Base-by-base conservation (phyloP, 179 eudicot species). In the Silene coronaria region DNA sequence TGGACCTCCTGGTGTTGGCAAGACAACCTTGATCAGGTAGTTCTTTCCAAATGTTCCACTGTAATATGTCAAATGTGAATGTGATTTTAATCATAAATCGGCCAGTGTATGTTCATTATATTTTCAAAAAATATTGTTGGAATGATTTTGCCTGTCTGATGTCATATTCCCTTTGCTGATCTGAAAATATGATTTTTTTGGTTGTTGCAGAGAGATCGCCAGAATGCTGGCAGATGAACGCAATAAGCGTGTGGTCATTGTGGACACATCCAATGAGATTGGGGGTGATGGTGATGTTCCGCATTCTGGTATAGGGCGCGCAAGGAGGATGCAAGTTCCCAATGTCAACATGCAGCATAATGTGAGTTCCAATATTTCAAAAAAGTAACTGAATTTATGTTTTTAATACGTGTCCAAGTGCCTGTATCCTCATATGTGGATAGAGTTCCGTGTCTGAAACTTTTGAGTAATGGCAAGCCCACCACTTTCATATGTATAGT, bases 221-320 rank as follows among this genome's bases (percentile, higher is more conserved):
- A 89, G 99, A 83, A 92, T 86, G 87, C 74, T 95, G 82, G 99
- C 99, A 23, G 97, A 95, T 77, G 97, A 92, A 80, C 86, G 84
- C 75, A 89, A 80, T 73, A 95, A 91, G 76, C 90, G 99, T 21
- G 99, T 95, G 63, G 91, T 95, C 23, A 92, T 95, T 80, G 89
- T 95, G 64, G 99, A 95, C 79, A 95, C 99, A 21, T 95, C 99
- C 46, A 95, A 92, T 80, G 99, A 95, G 89, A 95, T 95, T 68
- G 99, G 97, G 73, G 99, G 97, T 70, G 97, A 95, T 84, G 99
- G 97, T 21, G 99, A 95, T 85, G 90, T 95, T 78, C 99, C 99
- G 57, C 99, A 95, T 86, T 86, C 91, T 30, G 99, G 99, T 58
- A 95, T 95, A 67, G 99, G 99, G 26, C 88, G 91, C 61, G 97